Conservation (phyloP, 129 eudicot genomes). For the Lonicera japonica region DNA sequence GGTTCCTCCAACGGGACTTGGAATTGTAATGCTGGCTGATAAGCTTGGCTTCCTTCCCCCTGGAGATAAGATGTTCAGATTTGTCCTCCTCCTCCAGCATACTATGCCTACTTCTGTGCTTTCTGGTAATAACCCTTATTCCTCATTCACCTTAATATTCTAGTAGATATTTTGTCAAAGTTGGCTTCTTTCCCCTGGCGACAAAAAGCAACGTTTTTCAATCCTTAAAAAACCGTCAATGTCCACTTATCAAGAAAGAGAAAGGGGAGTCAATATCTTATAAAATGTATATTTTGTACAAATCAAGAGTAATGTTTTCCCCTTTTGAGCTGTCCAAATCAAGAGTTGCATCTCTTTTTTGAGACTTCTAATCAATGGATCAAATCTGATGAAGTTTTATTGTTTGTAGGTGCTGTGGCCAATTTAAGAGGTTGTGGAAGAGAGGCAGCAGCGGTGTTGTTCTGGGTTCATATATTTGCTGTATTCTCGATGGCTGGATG, state of each 20-base stretch:
- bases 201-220: too few species aligned
- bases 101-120: slow-evolving; percentile 98
- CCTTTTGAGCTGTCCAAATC: too few species aligned
- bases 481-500: slow-evolving; percentile 90
- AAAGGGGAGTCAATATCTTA: too few species aligned
- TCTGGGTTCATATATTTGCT: slow-evolving; percentile 98
- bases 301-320: too few species aligned
- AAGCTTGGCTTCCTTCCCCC: slow-evolving; percentile 82
- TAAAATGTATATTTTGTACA: too few species aligned
- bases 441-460: slow-evolving; percentile 85
- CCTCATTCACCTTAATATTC: not conserved
- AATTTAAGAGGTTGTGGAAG: slow-evolving; percentile 91
- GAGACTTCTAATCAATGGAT: too few species aligned
- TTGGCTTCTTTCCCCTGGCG: too few species aligned
- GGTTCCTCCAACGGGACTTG: slow-evolving; percentile 89
- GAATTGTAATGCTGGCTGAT: slow-evolving; percentile 81
- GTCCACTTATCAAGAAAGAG: too few species aligned
- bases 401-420: slow-evolving; percentile 81
- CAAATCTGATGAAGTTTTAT: too few species aligned
- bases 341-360: too few species aligned
- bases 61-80: slow-evolving; percentile 88
- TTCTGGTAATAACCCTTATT: slow-evolving; percentile 46
- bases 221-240: too few species aligned
- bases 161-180: too few species aligned
- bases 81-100: slow-evolving; percentile 91